phyloP scores from a whole-genome alignment of 768 basidiomycete genomes.

The Lactarius quietus region DNA sequence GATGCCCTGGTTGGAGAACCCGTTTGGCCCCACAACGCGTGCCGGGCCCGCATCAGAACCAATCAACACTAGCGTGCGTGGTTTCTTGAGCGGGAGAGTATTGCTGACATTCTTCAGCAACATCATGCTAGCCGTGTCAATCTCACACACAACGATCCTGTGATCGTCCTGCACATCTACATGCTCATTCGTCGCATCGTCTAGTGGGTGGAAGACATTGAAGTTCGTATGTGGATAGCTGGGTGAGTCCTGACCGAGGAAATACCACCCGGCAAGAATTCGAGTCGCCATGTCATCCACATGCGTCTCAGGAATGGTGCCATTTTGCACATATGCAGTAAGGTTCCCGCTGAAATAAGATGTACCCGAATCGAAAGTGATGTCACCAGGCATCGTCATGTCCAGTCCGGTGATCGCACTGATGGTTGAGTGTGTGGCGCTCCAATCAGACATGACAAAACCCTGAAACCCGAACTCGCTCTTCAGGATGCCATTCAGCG shows the following conservation, averaged over 20 bases:
- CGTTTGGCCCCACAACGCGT: slow-evolving; percentile 44
- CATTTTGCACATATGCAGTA: slow-evolving; percentile 63
- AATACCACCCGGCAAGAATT: slow-evolving; percentile 69
- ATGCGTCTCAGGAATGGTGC: slow-evolving; percentile 54
- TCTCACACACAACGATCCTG: slow-evolving; percentile 58
- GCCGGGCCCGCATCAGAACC: slow-evolving; percentile 53
- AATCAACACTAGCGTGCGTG: slow-evolving; percentile 55
- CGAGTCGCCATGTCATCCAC: slow-evolving; percentile 82
- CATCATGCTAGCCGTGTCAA: slow-evolving; percentile 71
- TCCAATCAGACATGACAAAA: slow-evolving; percentile 75
- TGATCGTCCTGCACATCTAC: slow-evolving; percentile 77
- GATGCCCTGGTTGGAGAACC: slow-evolving; percentile 38
- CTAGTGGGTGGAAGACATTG: slow-evolving; percentile 53
- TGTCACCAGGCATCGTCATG: slow-evolving; percentile 60
- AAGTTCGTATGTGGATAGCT: slow-evolving; percentile 49
- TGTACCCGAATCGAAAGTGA: slow-evolving; percentile 42
- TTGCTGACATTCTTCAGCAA: slow-evolving; percentile 66
- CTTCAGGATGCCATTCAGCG: slow-evolving; percentile 70
- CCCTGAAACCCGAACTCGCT: slow-evolving; percentile 75
- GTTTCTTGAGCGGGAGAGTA: slow-evolving; percentile 56
- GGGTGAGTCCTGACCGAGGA: slow-evolving; percentile 59
- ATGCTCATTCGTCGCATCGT: slow-evolving; percentile 53
- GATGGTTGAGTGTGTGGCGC: slow-evolving; percentile 58
- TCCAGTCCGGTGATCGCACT: slow-evolving; percentile 60
- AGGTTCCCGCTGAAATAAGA: slow-evolving; percentile 67